Evolutionary conservation across 225 moss, liverwort and hornwort genomes (phyloP).

Genomic region (Physcomitrellopsis africana): DNA sequence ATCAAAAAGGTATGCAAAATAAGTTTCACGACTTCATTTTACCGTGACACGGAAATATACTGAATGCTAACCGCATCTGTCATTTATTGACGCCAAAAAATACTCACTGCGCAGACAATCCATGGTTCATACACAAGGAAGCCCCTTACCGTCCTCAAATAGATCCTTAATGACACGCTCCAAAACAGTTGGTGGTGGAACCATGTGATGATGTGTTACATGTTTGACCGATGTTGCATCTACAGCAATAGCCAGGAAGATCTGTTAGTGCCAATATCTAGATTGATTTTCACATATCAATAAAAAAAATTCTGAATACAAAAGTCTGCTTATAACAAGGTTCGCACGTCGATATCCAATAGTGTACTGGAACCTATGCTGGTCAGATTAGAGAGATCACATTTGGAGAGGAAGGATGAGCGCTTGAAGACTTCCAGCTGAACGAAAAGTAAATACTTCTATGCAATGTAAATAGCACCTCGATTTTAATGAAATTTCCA

Average conservation of each 20-base stretch:
- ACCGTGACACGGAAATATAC: background rate
- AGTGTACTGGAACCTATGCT: slow-evolving; percentile 6
- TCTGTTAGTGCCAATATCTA: slow-evolving; percentile 10
- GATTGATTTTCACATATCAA: background rate
- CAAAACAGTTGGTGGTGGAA: slow-evolving; percentile 86
- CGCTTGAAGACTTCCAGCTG: slow-evolving; percentile 14
- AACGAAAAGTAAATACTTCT: background rate
- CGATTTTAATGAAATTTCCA: slow-evolving; percentile 5
- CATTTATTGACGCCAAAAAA: background rate
- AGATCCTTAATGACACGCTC: slow-evolving; percentile 91
- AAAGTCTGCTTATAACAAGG: background rate
- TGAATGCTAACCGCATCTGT: slow-evolving; percentile 21
- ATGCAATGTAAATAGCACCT: slow-evolving; percentile 11
- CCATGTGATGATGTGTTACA: slow-evolving; percentile 68
- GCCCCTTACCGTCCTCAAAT: slow-evolving; percentile 75
- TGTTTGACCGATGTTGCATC: slow-evolving; percentile 73
- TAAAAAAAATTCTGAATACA: background rate
- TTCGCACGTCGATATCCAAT: background rate
- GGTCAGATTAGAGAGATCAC: background rate
- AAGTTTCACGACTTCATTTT: slow-evolving; percentile 13
- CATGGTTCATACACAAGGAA: slow-evolving; percentile 26
- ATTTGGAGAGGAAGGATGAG: slow-evolving; percentile 10
- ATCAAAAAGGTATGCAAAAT: slow-evolving; percentile 1
- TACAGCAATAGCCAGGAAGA: slow-evolving; percentile 42
- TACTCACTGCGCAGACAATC: background rate